phyloP scores from a whole-genome alignment of 306 rosid genomes.

The Pachyrhizus erosus region DNA sequence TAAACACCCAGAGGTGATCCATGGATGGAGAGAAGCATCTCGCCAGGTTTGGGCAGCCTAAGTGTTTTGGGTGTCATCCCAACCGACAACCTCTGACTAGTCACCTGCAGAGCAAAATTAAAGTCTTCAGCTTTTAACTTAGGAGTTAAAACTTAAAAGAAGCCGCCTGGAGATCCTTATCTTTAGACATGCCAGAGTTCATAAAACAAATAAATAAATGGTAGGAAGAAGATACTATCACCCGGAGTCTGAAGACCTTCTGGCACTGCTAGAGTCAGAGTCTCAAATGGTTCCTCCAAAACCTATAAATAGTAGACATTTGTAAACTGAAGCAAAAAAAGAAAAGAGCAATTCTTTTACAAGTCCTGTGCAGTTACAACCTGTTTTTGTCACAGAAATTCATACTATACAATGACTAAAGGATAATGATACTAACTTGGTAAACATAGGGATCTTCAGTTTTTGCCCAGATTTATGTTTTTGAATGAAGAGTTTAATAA shows the following conservation, averaged over 20 bases:
- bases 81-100: conserved; percentile 77
- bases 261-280: background rate
- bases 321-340: too few relatives aligned
- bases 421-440: too few relatives aligned
- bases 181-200: background rate
- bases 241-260: background rate
- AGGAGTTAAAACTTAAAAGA: background rate
- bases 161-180: background rate
- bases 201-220: background rate
- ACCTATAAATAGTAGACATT: background rate
- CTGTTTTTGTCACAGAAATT: too few relatives aligned
- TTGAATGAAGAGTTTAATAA: too few relatives aligned
- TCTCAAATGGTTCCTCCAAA: background rate
- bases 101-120: conserved; percentile 55
- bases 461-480: too few relatives aligned
- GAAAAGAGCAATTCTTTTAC: too few relatives aligned
- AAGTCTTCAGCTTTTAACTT: too few relatives aligned
- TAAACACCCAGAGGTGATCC: conserved; percentile 87
- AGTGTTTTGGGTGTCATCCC: conserved; percentile 88
- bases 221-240: background rate
- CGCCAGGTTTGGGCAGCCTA: conserved; percentile 84
- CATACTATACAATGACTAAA: too few relatives aligned
- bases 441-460: too few relatives aligned
- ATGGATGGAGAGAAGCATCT: conserved; percentile 76
- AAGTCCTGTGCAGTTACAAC: too few relatives aligned